phyloP scores from a whole-genome alignment of 192 early-diverging fungal species.

The Geosiphon pyriformis region DNA sequence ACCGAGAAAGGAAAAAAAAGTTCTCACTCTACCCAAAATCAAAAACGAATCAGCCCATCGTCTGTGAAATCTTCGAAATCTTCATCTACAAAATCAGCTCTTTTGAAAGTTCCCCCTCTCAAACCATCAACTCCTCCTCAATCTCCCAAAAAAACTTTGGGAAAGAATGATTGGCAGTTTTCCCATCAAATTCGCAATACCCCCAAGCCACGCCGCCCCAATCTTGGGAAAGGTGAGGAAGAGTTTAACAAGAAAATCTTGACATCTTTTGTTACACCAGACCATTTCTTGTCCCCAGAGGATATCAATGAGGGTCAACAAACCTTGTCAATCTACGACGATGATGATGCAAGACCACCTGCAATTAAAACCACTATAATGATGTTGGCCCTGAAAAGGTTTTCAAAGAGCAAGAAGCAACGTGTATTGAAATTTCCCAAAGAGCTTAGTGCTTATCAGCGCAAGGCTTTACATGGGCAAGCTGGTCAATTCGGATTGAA shows the following conservation, averaged over 20 bases:
- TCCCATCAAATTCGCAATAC: slow-evolving; percentile 20
- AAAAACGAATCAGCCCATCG: not conserved
- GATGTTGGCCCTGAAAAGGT: slow-evolving; percentile 11
- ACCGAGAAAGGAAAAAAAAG: not conserved
- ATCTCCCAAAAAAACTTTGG: not conserved
- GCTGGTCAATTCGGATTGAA: slow-evolving; percentile 12
- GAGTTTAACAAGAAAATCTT: slow-evolving; percentile 16
- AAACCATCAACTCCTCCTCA: not conserved
- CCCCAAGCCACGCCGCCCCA: not conserved
- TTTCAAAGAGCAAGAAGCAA: slow-evolving; percentile 14
- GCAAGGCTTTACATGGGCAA: slow-evolving; percentile 21
- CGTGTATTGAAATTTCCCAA: slow-evolving; percentile 19
- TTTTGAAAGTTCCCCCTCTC: not conserved
- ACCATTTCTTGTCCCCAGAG: not conserved
- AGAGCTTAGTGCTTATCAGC: slow-evolving; percentile 17
- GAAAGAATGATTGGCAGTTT: slow-evolving; percentile 3
- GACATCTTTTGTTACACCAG: slow-evolving; percentile 8
- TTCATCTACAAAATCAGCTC: not conserved
- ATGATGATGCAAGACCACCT: not conserved
- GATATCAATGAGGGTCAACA: not conserved
- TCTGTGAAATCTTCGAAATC: not conserved
- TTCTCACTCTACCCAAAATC: not conserved
- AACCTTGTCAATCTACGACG: not conserved
- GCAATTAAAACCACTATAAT: not conserved
- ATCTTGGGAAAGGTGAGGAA: slow-evolving; percentile 20